Percentiles rank a stretch among this genome's conserved stretches.
These are phyloP conservation scores for Vitis rotundifolia DNA, from an alignment of 164 flowering plant genomes.

Conservation along the genomic window DNA sequence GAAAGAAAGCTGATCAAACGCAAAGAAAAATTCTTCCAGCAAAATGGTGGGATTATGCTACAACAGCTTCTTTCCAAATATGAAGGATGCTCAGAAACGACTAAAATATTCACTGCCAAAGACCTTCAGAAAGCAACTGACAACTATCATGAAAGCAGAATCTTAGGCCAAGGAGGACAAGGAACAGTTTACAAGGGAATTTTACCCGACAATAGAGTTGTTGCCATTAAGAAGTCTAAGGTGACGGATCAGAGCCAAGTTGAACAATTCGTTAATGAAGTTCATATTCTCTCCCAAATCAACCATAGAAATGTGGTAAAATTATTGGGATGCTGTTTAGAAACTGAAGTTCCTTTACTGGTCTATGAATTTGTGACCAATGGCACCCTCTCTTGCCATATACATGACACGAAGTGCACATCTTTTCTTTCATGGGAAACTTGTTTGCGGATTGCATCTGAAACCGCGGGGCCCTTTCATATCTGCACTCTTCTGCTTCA, in stretches of 20 bases:
- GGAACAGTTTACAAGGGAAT: too few relatives aligned
- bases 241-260: not conserved
- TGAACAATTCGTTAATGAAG: not conserved
- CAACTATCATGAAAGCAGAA: not conserved
- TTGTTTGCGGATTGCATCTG: not conserved
- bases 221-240: not conserved
- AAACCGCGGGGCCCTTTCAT: not conserved
- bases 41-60: too few relatives aligned
- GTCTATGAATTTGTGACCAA: too few relatives aligned
- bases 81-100: too few relatives aligned
- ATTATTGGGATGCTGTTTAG: too few relatives aligned
- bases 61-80: too few relatives aligned
- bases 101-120: not conserved
- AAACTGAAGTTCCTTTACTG: too few relatives aligned
- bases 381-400: not conserved
- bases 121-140: not conserved
- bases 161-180: too few relatives aligned
- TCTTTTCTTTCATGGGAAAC: not conserved
- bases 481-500: not conserved
- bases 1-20: too few relatives aligned
- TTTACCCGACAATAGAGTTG: not conserved
- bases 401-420: not conserved
- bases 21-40: too few relatives aligned
- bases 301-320: too few relatives aligned
- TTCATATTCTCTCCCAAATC: too few relatives aligned